Conservation (phyloP, 2,329 filamentous ascomycete genomes). For the Graphiopsis chlorocephala region DNA sequence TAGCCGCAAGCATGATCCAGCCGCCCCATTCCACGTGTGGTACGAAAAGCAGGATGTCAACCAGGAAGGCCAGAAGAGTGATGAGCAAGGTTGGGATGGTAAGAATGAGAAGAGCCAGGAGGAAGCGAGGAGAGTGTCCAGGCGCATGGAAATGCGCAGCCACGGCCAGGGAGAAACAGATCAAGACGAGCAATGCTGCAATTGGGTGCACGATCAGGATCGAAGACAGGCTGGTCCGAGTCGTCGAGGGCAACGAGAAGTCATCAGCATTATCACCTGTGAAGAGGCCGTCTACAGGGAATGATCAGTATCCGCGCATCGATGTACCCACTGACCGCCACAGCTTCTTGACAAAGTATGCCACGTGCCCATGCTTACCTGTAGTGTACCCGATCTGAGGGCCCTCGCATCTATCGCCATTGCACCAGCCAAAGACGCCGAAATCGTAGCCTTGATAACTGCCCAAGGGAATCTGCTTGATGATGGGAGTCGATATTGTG, state of each 20-base stretch:
- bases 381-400: constrained; percentile 83
- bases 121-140: constrained; percentile 84
- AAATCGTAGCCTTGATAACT: constrained; percentile 74
- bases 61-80: constrained; percentile 80
- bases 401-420: constrained; percentile 62
- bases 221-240: constrained; percentile 70
- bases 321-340: neutral
- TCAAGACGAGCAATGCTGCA: constrained; percentile 77
- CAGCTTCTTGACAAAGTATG: neutral
- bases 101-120: constrained; percentile 81
- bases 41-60: constrained; percentile 91
- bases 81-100: constrained; percentile 81
- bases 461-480: constrained; percentile 79
- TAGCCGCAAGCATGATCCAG: constrained; percentile 87
- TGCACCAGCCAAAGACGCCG: constrained; percentile 90
- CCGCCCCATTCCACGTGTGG: constrained; percentile 92
- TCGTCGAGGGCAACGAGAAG: constrained; percentile 63
- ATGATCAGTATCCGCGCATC: neutral
- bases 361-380: constrained; percentile 54
- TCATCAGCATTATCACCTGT: constrained; percentile 46
- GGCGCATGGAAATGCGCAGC: constrained; percentile 83
- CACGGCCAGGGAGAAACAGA: constrained; percentile 77
- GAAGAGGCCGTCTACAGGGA: constrained; percentile 46
- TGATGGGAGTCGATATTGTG: constrained; percentile 86
- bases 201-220: constrained; percentile 92